These are phyloP conservation scores for Filosporella fistucella DNA, from an alignment of 495 filamentous ascomycete species.

Conservation along the genomic window DNA sequence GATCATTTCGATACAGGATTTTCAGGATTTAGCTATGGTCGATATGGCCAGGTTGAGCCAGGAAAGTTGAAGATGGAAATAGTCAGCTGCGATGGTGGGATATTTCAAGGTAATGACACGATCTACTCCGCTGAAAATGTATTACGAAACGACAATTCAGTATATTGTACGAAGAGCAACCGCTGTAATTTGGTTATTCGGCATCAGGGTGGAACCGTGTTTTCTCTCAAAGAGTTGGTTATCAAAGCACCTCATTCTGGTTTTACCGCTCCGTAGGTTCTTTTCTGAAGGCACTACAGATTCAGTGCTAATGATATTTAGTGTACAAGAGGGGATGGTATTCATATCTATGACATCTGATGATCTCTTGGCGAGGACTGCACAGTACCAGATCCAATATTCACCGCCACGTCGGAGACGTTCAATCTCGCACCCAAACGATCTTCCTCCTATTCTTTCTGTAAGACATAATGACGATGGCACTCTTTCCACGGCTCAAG, in stretches of 20 bases:
- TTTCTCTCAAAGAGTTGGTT: slow-evolving; percentile 75
- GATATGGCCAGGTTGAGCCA: slow-evolving; percentile 77
- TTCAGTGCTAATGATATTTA: slow-evolving; percentile 28
- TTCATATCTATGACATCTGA: slow-evolving; percentile 83
- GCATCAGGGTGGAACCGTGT: slow-evolving; percentile 73
- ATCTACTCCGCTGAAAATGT: slow-evolving; percentile 75
- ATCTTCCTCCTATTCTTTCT: slow-evolving; percentile 34
- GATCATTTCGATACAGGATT: slow-evolving; percentile 49
- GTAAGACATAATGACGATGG: slow-evolving; percentile 41
- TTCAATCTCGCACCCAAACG: slow-evolving; percentile 17
- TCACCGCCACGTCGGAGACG: slow-evolving; percentile 23
- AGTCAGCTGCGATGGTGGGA: slow-evolving; percentile 83
- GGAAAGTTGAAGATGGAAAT: slow-evolving; percentile 80
- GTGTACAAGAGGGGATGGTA: slow-evolving; percentile 89
- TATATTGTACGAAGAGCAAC: slow-evolving; percentile 83
- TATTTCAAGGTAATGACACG: slow-evolving; percentile 44
- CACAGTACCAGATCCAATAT: slow-evolving; percentile 73
- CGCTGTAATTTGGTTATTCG: slow-evolving; percentile 80
- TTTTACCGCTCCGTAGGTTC: slow-evolving; percentile 77
- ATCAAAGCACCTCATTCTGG: slow-evolving; percentile 81
- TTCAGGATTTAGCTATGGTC: slow-evolving; percentile 65
- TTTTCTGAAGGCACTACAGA: background rate
- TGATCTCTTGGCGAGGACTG: slow-evolving; percentile 68
- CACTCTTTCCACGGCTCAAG: slow-evolving; percentile 32
- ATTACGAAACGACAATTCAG: slow-evolving; percentile 71